A percentile compares a stretch with the other conserved stretches of the same genome.
These are phyloP conservation scores for Oryza nivara DNA, from an alignment of 176 grass and related monocot genomes.

Conservation along the genomic window DNA sequence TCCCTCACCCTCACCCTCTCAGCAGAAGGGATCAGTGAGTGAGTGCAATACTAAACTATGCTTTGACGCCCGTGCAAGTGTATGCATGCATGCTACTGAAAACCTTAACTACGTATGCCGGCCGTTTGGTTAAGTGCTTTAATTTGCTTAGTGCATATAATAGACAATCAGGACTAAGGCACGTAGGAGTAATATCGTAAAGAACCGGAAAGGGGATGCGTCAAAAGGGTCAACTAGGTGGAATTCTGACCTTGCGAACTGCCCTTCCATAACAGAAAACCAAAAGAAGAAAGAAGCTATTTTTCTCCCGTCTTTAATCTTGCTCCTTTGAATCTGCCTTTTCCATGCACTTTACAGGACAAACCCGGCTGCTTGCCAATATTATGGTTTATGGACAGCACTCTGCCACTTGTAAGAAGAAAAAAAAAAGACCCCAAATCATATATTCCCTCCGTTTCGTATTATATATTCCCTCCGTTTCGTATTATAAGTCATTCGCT, in stretches of 20 bases:
- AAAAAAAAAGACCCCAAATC: no score
- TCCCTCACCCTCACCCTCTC: not conserved
- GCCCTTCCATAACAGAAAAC: slow-evolving; percentile 48
- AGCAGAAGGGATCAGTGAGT: not conserved
- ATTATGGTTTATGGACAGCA: not conserved
- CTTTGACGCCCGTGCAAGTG: not conserved
- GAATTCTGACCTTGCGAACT: slow-evolving; percentile 69
- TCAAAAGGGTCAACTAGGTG: slow-evolving; percentile 75
- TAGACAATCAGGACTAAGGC: not conserved
- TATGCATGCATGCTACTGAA: slow-evolving; percentile 14
- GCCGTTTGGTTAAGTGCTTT: not conserved
- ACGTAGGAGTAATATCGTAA: slow-evolving; percentile 3
- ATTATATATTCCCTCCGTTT: no score
- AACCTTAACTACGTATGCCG: not conserved
- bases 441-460: no score
- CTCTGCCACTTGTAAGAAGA: accelerated
- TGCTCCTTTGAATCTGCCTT: slow-evolving; percentile 36
- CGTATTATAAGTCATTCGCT: no score
- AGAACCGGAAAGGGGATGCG: slow-evolving; percentile 25
- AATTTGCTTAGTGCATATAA: slow-evolving; percentile 39
- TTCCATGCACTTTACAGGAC: not conserved
- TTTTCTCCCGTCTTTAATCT: slow-evolving; percentile 40
- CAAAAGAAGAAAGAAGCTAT: slow-evolving; percentile 33
- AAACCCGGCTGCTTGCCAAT: not conserved
- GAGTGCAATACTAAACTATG: not conserved